phyloP scores from a whole-genome alignment of 345 rosid species.

The Eucalyptus polybractea region DNA sequence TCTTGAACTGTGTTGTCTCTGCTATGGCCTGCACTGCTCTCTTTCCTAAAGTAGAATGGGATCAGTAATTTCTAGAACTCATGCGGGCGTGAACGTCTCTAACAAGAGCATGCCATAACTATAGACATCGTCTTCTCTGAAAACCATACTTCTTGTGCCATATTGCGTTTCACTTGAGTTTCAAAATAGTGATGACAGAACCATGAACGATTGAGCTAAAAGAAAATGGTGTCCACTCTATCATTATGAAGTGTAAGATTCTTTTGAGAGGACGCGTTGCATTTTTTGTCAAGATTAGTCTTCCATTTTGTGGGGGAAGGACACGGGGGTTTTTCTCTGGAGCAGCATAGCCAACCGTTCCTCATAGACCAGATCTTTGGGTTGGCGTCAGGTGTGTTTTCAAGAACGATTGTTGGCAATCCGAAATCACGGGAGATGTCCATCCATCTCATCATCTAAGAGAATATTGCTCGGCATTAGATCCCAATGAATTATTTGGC shows the following conservation, averaged over 20 bases:
- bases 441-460: background rate
- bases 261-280: background rate
- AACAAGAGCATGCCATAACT: slow-evolving; percentile 10
- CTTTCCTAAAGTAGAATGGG: background rate
- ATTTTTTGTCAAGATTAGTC: background rate
- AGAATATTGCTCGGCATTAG: background rate
- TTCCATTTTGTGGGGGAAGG: background rate
- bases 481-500: background rate
- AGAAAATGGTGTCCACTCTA: background rate
- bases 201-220: background rate
- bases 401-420: background rate
- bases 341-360: background rate
- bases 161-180: background rate
- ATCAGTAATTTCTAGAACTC: background rate
- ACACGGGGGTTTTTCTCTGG: background rate
- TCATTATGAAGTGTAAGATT: background rate
- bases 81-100: slow-evolving; percentile 1
- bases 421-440: background rate
- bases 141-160: background rate
- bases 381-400: too few relatives aligned
- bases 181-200: background rate
- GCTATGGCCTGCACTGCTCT: background rate
- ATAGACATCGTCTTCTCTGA: slow-evolving; percentile 4
- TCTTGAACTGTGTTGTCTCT: background rate
- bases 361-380: background rate